Evolutionary conservation across 495 filamentous ascomycete species (phyloP).

Genomic region (Neurospora intermedia): DNA sequence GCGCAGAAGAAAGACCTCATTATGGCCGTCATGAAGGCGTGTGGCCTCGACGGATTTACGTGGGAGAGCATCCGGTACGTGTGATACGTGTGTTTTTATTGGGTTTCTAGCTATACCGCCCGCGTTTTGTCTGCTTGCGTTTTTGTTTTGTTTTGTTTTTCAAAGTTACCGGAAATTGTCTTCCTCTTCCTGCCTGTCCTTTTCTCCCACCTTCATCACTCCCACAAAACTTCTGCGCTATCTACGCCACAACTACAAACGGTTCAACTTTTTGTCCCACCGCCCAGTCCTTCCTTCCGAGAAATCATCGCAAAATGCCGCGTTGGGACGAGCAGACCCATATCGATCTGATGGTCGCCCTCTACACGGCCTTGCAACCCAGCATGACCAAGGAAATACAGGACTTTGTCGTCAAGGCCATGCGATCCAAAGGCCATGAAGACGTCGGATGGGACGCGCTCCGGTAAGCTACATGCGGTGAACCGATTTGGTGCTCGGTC

Average conservation of each 20-base stretch:
- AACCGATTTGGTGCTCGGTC: neutral
- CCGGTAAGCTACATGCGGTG: constrained; percentile 7
- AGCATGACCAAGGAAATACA: neutral
- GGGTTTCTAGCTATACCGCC: neutral
- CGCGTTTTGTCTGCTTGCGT: neutral
- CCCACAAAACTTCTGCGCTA: neutral
- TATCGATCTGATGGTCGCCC: neutral
- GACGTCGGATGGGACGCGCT: constrained; percentile 9
- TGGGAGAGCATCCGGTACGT: constrained; percentile 29
- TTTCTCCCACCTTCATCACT: neutral
- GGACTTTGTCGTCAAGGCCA: neutral
- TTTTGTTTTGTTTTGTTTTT: neutral
- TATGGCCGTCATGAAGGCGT: constrained; percentile 13
- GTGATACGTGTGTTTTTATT: neutral
- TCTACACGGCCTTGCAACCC: constrained; percentile 1
- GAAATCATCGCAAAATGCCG: neutral
- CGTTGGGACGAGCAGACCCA: constrained; percentile 13
- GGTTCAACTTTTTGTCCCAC: neutral
- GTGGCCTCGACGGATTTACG: constrained; percentile 13
- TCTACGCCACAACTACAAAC: neutral
- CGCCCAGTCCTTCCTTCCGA: neutral
- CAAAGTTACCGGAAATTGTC: neutral
- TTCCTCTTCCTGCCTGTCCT: neutral
- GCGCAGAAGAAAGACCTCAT: constrained; percentile 15
- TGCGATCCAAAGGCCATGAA: constrained; percentile 2